These are phyloP conservation scores for Phytophthora agathidicida DNA, from an alignment of 352 stramenopile genomes.

Conservation along the genomic window DNA sequence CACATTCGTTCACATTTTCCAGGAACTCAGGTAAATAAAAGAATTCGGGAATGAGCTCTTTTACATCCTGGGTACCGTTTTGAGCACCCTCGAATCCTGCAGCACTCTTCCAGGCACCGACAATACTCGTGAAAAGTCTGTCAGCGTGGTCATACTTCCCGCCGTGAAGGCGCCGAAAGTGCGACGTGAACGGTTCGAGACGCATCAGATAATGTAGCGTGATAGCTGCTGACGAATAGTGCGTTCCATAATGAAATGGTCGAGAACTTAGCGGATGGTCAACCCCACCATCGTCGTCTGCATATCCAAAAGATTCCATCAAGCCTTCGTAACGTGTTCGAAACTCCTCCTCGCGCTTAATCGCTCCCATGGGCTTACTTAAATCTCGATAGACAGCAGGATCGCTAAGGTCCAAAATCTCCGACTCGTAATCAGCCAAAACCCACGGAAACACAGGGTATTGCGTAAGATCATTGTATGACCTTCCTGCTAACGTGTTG, in stretches of 20 bases:
- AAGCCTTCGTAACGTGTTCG: conserved; percentile 69
- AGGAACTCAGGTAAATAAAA: conserved; percentile 97
- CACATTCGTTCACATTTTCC: conserved; percentile 94
- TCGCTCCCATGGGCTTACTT: conserved; percentile 96
- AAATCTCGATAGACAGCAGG: conserved; percentile 94
- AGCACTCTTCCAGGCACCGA: conserved; percentile 91
- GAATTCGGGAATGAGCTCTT: conserved; percentile 99
- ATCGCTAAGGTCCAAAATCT: conserved; percentile 94
- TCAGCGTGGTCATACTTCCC: conserved; percentile 99
- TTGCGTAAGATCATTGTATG: conserved; percentile 98
- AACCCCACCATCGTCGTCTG: background rate
- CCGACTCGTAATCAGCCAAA: conserved; percentile 94
- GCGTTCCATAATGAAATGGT: conserved; percentile 96
- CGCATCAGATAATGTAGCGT: conserved; percentile 98
- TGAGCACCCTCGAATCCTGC: conserved; percentile 66
- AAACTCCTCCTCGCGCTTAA: conserved; percentile 92
- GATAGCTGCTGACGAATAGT: conserved; percentile 92
- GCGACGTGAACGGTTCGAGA: conserved; percentile 95
- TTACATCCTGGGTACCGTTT: conserved; percentile 95
- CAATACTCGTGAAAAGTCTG: conserved; percentile 95
- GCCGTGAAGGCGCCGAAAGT: conserved; percentile 95
- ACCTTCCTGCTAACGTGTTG: conserved; percentile 96
- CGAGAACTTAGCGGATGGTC: conserved; percentile 58
- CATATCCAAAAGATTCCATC: conserved; percentile 37
- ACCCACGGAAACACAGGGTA: conserved; percentile 99